Evolutionary conservation across 2,329 filamentous ascomycete species (phyloP), one percentile per base, ranked within the genome.

Genomic region (Hypomyces perniciosus): DNA sequence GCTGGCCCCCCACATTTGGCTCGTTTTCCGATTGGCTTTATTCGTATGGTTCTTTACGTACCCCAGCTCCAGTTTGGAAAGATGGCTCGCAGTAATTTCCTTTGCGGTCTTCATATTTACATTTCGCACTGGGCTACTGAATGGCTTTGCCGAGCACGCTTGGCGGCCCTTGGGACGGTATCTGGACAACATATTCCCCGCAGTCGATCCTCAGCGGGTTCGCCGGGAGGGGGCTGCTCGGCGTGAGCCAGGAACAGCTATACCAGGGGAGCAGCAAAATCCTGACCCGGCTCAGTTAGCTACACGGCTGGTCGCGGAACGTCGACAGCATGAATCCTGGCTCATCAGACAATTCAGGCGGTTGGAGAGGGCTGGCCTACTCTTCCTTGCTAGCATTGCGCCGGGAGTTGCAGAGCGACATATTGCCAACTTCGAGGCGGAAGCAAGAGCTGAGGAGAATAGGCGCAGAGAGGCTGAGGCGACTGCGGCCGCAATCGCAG

Each of bases 11-110:
- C 76, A 84, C 47, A 61, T 85, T 29, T 85, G 81, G 82, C 71
- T 85, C 46, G 57, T 84, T 1, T 67, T 81, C 34, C 75, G 82
- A 6, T 65, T 86, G 7, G 69, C 73, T 8, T 65, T 80, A 5
- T 83, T 85, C 61, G 74, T 85, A 9, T 85, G 80, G 79, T 81
- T 83, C 66, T 84, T 85, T 54, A 84, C 81, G 1, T 75, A 75
- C 8, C 75, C 78, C 0, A 72, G 75, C 41, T 71, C 75, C 2
- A 83, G 75, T 59, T 84, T 80, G 80, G 74, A 74, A 7, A 75
- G 81, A 44, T 83, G 77, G 76, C 59, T 80, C 6, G 75, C 76
- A 20, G 74, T 85, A 26, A 68, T 79, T 39, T 68, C 71, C 6
- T 68, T 83, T 31, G 79, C 81, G 6, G 57, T 78, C 28, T 66